Base-by-base conservation (phyloP, 306 rosid genomes). In the Trifolium dubium region DNA sequence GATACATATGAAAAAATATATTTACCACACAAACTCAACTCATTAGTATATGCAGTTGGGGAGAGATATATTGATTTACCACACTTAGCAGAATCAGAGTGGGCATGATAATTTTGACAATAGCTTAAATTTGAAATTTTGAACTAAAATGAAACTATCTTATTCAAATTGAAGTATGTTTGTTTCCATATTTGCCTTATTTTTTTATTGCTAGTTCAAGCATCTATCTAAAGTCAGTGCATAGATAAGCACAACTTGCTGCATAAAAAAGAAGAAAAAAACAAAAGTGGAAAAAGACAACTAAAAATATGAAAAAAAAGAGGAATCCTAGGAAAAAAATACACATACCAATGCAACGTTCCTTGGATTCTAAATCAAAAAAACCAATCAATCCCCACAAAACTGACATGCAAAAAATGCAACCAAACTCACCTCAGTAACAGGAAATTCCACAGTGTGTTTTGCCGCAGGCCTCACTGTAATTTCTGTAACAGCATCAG, bases 381-480 rank as follows among this genome's bases (percentile, higher is more conserved):
- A 55, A 13, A 58, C 17, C 34, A 50, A 63, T 69, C 29, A 62
- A 72, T 73, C 66, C 49, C 7, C 40, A 67, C 66, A 75, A 71
- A 67, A 69, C 35, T 39, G 5, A 67, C 9, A 14, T 19, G 34
- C 19, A 11, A 13, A 23, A 23, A 54, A 55, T 10, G 12, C 62
- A 55, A 76, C 30, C 35, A 35, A 62, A 80, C 83, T 50, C 46
- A 88, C 97, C 93, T 92, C 90, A 76, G 79, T 80, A 67, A 76
- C 89, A 0, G 92, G 89, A 44, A 88, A 83, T 71, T 88, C 92
- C 7, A 90, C 89, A 2, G 79, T 83, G 68, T 83, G 91, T 59
- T 84, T 84, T 34, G 96, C 81, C 6, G 93, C 86, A 17, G 85
- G 89, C 75, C 78, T 81, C 46, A 92, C 74, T 43, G 83, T 82